phyloP scores from a whole-genome alignment of 2,329 filamentous ascomycete species.

The Xenoacremonium recifei region DNA sequence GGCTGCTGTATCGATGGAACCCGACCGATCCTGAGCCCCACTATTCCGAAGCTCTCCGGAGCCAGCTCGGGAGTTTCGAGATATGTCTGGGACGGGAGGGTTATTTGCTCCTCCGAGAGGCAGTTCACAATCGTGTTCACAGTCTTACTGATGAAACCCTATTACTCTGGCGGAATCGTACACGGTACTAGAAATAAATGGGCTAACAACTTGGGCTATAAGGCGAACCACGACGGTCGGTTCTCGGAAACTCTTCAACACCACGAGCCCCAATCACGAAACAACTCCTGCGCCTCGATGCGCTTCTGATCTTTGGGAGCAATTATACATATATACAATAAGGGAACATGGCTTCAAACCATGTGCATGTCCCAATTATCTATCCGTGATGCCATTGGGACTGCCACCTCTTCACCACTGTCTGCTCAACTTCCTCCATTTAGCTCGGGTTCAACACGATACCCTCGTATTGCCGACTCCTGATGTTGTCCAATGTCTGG shows the following conservation, averaged over 20 bases:
- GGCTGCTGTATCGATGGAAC: too few species aligned
- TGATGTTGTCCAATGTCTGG: constrained; percentile 91
- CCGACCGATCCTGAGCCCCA: too few species aligned
- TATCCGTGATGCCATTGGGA: constrained; percentile 22
- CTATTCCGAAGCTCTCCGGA: too few species aligned
- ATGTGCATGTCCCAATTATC: constrained; percentile 19
- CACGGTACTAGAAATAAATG: too few species aligned
- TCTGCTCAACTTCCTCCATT: constrained; percentile 4
- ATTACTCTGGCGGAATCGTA: too few species aligned
- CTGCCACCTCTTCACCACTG: constrained; percentile 2
- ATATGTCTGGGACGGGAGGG: too few species aligned
- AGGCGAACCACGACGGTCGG: not conserved
- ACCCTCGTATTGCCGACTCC: constrained; percentile 87
- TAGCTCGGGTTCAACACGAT: constrained; percentile 67
- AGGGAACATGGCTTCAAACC: constrained; percentile 11
- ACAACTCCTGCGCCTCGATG: not conserved
- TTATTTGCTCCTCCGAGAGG: too few species aligned
- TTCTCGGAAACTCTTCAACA: not conserved
- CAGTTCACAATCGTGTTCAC: too few species aligned
- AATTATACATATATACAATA: constrained; percentile 30
- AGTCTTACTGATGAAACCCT: too few species aligned
- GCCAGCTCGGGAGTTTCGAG: too few species aligned
- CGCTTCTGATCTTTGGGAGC: constrained; percentile 15
- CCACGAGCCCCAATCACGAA: not conserved
- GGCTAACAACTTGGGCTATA: not conserved